phyloP scores from a whole-genome alignment of 2,329 filamentous ascomycete genomes.

The Neofusicoccum cordaticola region DNA sequence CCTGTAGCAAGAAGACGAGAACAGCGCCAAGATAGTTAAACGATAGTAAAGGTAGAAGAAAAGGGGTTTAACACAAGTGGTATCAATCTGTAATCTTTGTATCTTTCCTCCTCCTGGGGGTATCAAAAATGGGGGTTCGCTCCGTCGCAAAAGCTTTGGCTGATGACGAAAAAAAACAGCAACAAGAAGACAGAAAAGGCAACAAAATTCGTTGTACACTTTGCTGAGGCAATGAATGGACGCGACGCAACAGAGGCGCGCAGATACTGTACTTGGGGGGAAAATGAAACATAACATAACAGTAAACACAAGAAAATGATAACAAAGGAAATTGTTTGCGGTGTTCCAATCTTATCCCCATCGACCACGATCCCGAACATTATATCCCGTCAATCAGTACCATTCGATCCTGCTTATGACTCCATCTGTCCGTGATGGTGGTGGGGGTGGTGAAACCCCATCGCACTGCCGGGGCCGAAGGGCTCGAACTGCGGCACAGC shows the following conservation, averaged over 20 bases:
- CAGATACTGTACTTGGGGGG: background rate
- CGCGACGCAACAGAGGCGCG: background rate
- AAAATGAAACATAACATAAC: background rate
- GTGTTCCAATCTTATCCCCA: slow-evolving; percentile 8
- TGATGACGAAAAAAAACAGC: background rate
- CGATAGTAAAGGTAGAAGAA: too few species aligned
- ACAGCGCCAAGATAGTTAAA: too few species aligned
- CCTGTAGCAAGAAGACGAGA: too few species aligned
- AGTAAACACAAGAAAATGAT: background rate
- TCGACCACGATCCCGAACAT: background rate
- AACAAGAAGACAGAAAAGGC: background rate
- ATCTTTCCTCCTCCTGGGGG: background rate
- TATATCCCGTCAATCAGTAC: background rate
- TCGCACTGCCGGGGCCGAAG: background rate
- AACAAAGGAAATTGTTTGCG: background rate
- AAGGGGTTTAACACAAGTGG: background rate
- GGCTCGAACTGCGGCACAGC: slow-evolving; percentile 11
- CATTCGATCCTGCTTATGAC: background rate
- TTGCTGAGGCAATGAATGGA: background rate
- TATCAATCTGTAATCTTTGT: background rate
- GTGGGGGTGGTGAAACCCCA: background rate
- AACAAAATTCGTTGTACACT: background rate
- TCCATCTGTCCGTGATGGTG: background rate
- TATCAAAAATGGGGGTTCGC: background rate
- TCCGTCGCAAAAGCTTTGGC: too few species aligned